These are phyloP conservation scores for Magnaporthiopsis rhizophila DNA, from an alignment of 2,329 filamentous ascomycete species.

Conservation along the genomic window DNA sequence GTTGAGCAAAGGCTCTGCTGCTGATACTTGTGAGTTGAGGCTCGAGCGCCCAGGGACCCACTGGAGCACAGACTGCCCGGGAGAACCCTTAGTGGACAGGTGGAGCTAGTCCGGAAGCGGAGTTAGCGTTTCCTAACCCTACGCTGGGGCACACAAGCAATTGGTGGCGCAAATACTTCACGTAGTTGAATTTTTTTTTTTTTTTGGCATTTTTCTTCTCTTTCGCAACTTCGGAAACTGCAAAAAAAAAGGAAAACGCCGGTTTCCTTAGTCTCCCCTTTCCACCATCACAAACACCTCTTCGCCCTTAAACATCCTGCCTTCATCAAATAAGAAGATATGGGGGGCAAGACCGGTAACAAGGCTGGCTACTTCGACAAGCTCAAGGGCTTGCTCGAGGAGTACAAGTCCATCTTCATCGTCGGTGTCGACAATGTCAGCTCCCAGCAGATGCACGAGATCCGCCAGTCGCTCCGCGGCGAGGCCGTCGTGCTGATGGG, in stretches of 20 bases:
- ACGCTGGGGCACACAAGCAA: slow-evolving; percentile 3
- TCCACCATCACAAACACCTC: slow-evolving; percentile 11
- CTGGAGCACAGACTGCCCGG: no score
- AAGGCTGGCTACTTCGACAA: slow-evolving; percentile 99
- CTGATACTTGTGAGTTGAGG: not conserved
- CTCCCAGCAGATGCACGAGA: slow-evolving; percentile 99
- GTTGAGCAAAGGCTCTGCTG: not conserved
- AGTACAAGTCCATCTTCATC: slow-evolving; percentile 97
- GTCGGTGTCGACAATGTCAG: slow-evolving; percentile 98
- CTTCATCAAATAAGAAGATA: slow-evolving; percentile 90
- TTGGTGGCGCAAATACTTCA: not conserved
- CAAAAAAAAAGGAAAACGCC: slow-evolving; percentile 8
- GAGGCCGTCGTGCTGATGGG: slow-evolving; percentile 97
- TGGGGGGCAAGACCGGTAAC: slow-evolving; percentile 89
- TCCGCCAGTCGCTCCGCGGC: slow-evolving; percentile 82
- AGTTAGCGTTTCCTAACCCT: not conserved
- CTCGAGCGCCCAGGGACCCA: no score
- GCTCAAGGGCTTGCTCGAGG: slow-evolving; percentile 94
- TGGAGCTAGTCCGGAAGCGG: not conserved
- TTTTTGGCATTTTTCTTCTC: not conserved
- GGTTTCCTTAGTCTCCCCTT: slow-evolving; percentile 7
- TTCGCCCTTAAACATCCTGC: slow-evolving; percentile 97
- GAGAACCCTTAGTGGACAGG: no score
- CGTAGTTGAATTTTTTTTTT: not conserved
- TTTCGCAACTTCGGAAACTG: not conserved